phyloP scores from a whole-genome alignment of 2,329 filamentous ascomycete genomes.

The Aureobasidium sp. region DNA sequence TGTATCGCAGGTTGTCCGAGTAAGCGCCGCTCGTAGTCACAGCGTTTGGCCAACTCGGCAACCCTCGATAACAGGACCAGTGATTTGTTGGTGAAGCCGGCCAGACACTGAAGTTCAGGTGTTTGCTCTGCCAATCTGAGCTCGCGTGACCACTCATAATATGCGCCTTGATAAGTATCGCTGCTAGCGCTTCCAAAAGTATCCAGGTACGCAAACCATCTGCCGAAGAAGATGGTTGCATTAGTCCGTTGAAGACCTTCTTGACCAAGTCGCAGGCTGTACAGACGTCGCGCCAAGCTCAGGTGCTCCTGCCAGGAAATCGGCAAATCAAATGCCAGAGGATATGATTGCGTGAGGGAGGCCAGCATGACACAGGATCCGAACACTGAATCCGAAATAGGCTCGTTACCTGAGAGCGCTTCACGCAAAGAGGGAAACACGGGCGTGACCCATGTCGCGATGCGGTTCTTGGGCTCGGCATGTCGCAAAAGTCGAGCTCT shows the following conservation, averaged over 20 bases:
- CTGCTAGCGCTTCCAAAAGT: constrained; percentile 67
- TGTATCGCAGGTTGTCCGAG: not conserved
- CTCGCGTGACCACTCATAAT: constrained; percentile 13
- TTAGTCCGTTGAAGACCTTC: constrained; percentile 57
- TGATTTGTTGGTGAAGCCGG: constrained; percentile 14
- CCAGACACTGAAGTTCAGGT: constrained; percentile 9
- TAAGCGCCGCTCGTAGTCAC: constrained; percentile 7
- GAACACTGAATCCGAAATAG: constrained; percentile 65
- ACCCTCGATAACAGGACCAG: constrained; percentile 1
- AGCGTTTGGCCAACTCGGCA: constrained; percentile 13
- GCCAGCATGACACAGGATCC: constrained; percentile 80
- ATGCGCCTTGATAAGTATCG: constrained; percentile 20
- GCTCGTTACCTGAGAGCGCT: constrained; percentile 52
- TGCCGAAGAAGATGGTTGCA: constrained; percentile 65
- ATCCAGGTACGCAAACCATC: constrained; percentile 81
- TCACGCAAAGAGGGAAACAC: constrained; percentile 69
- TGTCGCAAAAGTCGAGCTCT: constrained; percentile 68
- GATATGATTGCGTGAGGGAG: constrained; percentile 76
- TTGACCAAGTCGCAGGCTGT: constrained; percentile 35
- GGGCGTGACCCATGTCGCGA: constrained; percentile 72
- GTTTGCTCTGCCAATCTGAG: constrained; percentile 1
- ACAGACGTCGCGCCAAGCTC: constrained; percentile 58
- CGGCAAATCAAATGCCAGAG: constrained; percentile 68
- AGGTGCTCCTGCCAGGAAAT: constrained; percentile 78
- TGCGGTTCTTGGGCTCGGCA: constrained; percentile 66